A percentile compares a stretch with the other conserved stretches of the same genome.
These are phyloP conservation scores for Sanghuangporus weigelae DNA, from an alignment of 1,284 basidiomycete species.

Conservation along the genomic window DNA sequence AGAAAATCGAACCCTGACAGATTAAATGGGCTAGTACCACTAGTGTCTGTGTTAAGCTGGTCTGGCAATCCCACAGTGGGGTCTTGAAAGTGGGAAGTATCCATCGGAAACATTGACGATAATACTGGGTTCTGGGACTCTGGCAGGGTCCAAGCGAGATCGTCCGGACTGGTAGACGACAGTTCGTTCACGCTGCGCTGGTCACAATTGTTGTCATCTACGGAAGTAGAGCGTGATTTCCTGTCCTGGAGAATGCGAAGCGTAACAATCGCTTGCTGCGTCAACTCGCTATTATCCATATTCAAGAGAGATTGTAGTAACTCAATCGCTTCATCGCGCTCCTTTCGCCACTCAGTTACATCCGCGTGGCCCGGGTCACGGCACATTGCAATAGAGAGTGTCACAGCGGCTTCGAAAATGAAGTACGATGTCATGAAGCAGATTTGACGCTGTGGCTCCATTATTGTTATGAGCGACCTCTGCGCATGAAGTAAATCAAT, in stretches of 20 bases:
- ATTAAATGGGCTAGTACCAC: not conserved
- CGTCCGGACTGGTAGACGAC: not conserved
- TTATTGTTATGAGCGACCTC: constrained; percentile 20
- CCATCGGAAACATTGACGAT: not conserved
- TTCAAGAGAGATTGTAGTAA: constrained; percentile 3
- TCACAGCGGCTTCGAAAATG: constrained; percentile 30
- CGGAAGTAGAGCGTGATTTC: not conserved
- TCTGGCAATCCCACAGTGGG: not conserved
- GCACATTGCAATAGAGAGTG: constrained; percentile 18
- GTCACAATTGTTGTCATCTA: not conserved
- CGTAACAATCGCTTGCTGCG: constrained; percentile 9
- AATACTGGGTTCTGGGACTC: not conserved
- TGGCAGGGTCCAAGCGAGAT: not conserved
- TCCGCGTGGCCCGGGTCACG: constrained; percentile 4
- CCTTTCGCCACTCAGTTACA: constrained; percentile 9
- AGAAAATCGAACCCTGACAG: constrained; percentile 2
- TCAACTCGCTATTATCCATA: constrained; percentile 12
- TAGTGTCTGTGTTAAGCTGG: not conserved
- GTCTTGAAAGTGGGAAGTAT: not conserved
- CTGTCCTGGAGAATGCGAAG: constrained; percentile 13
- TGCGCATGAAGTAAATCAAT: constrained; percentile 24
- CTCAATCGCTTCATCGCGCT: constrained; percentile 4
- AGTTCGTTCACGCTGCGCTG: not conserved
- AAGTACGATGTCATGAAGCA: constrained; percentile 26
- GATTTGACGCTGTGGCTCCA: constrained; percentile 18